A percentile compares a stretch with the other conserved stretches of the same genome.
These are phyloP conservation scores for Pascua sp. DNA, from an alignment of 1,284 basidiomycete species.

Conservation along the genomic window DNA sequence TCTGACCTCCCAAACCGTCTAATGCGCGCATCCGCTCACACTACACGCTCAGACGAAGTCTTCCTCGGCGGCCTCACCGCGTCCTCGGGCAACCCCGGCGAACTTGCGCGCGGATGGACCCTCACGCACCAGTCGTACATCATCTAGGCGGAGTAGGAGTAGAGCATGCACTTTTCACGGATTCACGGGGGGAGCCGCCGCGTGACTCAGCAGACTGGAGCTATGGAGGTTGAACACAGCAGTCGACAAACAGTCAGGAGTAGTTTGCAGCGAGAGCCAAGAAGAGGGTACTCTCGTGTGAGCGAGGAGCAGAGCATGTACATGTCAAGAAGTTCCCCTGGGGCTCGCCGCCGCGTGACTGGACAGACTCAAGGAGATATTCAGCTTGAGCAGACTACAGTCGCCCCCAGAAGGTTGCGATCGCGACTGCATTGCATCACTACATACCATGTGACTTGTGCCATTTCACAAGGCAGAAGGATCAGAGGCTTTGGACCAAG, in stretches of 20 bases:
- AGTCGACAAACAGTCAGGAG: too few relatives aligned
- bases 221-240: too few relatives aligned
- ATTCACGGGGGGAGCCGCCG: background rate
- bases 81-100: slow-evolving; percentile 40
- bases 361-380: too few relatives aligned
- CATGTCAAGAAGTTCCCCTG: too few relatives aligned
- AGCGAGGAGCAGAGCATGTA: too few relatives aligned
- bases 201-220: background rate
- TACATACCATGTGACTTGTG: background rate
- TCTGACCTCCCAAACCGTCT: background rate
- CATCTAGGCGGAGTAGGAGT: background rate
- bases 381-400: too few relatives aligned
- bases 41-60: slow-evolving; percentile 38
- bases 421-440: background rate
- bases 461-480: too few relatives aligned
- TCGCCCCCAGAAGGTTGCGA: too few relatives aligned
- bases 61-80: slow-evolving; percentile 41
- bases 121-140: slow-evolving; percentile 9
- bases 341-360: too few relatives aligned
- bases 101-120: slow-evolving; percentile 23
- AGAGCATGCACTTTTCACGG: background rate
- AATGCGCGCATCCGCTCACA: background rate
- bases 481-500: too few relatives aligned
- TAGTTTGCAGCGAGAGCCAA: too few relatives aligned
- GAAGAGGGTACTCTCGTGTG: too few relatives aligned